Evolutionary conservation across 192 early-diverging fungal genomes (phyloP).

Genomic region (Backusella westeae): DNA sequence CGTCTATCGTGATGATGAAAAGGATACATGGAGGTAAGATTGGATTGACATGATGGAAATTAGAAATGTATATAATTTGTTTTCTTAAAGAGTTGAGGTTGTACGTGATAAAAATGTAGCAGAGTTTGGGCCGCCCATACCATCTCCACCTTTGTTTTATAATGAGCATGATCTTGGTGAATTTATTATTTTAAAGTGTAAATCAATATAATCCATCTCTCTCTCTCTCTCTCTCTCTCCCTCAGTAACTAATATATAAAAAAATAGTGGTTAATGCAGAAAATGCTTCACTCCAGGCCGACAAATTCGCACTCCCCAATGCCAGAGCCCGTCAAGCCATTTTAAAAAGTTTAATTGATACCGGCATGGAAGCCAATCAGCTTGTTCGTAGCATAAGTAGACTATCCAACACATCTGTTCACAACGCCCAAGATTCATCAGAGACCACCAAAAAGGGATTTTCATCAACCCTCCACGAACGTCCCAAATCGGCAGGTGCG

Average conservation of each 20-base stretch:
- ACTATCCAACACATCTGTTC: conserved; percentile 30
- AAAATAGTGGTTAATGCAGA: conserved; percentile 48
- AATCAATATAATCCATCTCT: neutral
- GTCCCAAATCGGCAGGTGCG: conserved; percentile 13
- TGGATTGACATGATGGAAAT: neutral
- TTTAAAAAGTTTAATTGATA: conserved; percentile 18
- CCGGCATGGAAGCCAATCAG: neutral
- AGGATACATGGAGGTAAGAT: conserved; percentile 30
- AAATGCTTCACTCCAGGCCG: conserved; percentile 50
- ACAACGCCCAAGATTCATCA: conserved; percentile 12
- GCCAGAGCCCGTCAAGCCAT: conserved; percentile 38
- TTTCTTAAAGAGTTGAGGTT: conserved; percentile 31
- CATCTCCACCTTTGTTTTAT: conserved; percentile 45
- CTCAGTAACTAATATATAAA: neutral
- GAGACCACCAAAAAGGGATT: conserved; percentile 34
- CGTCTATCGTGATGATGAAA: conserved; percentile 25
- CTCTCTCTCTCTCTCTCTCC: too few species aligned
- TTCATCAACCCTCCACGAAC: conserved; percentile 34
- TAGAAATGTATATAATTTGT: conserved; percentile 4
- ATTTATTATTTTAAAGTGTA: conserved; percentile 41
- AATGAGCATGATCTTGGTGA: conserved; percentile 34
- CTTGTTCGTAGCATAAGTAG: neutral
- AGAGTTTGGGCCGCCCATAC: conserved; percentile 48
- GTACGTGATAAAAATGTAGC: conserved; percentile 45
- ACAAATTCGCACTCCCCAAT: conserved; percentile 44